phyloP scores from a whole-genome alignment of 1,284 basidiomycete species.

The Rhodotorula sp. region DNA sequence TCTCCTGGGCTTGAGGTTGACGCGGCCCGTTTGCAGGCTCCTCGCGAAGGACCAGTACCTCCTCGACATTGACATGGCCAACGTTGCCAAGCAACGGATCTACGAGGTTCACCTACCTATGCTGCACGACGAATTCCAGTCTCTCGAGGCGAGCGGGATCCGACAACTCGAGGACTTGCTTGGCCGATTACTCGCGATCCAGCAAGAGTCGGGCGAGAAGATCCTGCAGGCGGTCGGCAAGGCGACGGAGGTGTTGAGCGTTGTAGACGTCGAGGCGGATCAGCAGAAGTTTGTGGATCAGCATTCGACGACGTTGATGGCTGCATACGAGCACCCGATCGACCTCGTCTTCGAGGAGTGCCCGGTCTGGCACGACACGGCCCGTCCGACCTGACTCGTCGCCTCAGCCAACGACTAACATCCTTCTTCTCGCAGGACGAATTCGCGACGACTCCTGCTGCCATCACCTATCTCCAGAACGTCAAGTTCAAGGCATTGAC shows the following conservation, averaged over 20 bases:
- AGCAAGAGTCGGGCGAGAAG: slow-evolving; percentile 11
- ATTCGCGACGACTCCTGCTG: slow-evolving; percentile 18
- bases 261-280: slow-evolving; percentile 26
- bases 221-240: not conserved
- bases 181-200: slow-evolving; percentile 6
- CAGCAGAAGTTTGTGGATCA: slow-evolving; percentile 25
- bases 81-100: slow-evolving; percentile 28
- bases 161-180: slow-evolving; percentile 19
- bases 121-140: slow-evolving; percentile 36
- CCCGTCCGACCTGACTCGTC: not conserved
- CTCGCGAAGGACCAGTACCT: slow-evolving; percentile 34
- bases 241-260: slow-evolving; percentile 4
- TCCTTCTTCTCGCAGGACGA: slow-evolving; percentile 14
- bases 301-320: slow-evolving; percentile 4
- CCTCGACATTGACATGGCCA: slow-evolving; percentile 29
- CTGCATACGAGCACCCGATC: slow-evolving; percentile 30
- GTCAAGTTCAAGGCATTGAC: slow-evolving; percentile 37
- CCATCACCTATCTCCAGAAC: slow-evolving; percentile 33
- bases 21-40: not conserved
- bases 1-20: too few species aligned
- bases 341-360: slow-evolving; percentile 36
- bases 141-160: slow-evolving; percentile 23
- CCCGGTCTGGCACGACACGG: slow-evolving; percentile 38
- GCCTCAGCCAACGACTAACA: not conserved
- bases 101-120: slow-evolving; percentile 32